Evolutionary conservation across 2,329 filamentous ascomycete genomes (phyloP).

Genomic region (Fusarium sp.): DNA sequence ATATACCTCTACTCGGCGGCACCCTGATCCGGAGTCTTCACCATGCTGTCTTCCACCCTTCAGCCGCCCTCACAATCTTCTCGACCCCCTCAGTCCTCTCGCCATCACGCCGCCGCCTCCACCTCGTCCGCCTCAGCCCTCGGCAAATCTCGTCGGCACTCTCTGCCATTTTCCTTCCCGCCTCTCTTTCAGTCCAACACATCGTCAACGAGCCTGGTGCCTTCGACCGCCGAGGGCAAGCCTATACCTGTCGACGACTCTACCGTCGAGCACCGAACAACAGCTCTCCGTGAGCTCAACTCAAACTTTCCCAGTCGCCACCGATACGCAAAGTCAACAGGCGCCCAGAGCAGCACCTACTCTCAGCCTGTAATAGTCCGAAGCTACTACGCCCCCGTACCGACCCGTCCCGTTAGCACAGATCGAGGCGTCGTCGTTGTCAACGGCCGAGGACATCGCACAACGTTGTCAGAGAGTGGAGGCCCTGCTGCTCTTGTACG

Average conservation of each 20-base stretch:
- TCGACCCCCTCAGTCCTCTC: constrained; percentile 37
- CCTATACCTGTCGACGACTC: constrained; percentile 68
- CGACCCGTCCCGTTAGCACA: constrained; percentile 48
- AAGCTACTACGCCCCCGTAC: constrained; percentile 67
- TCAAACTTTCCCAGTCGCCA: constrained; percentile 68
- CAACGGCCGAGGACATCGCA: constrained; percentile 44
- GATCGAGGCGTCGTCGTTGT: constrained; percentile 47
- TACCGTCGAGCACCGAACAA: constrained; percentile 68
- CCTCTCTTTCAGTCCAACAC: constrained; percentile 61
- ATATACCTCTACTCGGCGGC: constrained; percentile 34
- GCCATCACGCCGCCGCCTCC: constrained; percentile 41
- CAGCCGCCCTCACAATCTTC: constrained; percentile 33
- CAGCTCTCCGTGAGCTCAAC: constrained; percentile 70
- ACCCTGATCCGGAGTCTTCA: constrained; percentile 12
- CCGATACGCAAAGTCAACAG: constrained; percentile 67
- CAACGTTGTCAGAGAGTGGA: constrained; percentile 44
- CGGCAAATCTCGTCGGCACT: constrained; percentile 48
- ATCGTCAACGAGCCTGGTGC: constrained; percentile 65
- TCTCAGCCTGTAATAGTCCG: constrained; percentile 75
- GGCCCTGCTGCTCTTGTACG: constrained; percentile 46
- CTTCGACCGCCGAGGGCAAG: constrained; percentile 67
- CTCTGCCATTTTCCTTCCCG: constrained; percentile 62
- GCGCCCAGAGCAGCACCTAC: constrained; percentile 68
- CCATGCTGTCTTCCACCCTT: constrained; percentile 33
- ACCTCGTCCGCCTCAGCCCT: constrained; percentile 37